These are phyloP conservation scores for Coriolopsis trogii DNA, from an alignment of 1,284 basidiomycete genomes.

Conservation along the genomic window DNA sequence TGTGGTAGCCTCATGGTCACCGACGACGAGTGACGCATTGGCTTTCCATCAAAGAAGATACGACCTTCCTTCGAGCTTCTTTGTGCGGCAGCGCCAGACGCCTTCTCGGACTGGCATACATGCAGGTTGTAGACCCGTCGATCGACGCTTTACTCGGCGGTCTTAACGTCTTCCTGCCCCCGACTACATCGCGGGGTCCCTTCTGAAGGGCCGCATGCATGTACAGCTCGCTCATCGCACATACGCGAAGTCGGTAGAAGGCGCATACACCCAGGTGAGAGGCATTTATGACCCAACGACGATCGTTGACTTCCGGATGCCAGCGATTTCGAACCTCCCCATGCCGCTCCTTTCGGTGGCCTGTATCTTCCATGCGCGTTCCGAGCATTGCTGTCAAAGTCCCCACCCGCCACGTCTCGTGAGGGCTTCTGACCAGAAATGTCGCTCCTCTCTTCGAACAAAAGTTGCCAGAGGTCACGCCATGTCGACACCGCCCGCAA, in stretches of 20 bases:
- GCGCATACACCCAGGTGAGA: neutral
- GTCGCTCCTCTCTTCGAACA: slow-evolving; percentile 19
- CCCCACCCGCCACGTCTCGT: slow-evolving; percentile 19
- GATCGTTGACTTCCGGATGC: neutral
- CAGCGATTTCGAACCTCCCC: neutral
- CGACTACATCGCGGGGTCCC: neutral
- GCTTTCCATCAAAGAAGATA: slow-evolving; percentile 9
- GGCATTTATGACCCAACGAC: neutral
- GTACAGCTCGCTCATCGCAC: neutral
- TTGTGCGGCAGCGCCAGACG: neutral
- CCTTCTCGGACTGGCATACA: slow-evolving; percentile 1
- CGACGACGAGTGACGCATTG: neutral
- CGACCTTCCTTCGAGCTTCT: slow-evolving; percentile 5
- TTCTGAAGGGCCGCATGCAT: neutral
- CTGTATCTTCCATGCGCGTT: slow-evolving; percentile 16
- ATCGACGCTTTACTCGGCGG: slow-evolving; percentile 4
- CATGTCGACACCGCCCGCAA: neutral
- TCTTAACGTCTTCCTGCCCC: neutral
- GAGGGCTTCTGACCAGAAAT: slow-evolving; percentile 15
- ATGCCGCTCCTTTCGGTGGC: slow-evolving; percentile 17
- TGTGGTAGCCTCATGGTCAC: slow-evolving; percentile 16
- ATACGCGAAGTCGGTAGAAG: neutral
- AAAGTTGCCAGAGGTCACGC: slow-evolving; percentile 17
- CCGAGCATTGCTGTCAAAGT: slow-evolving; percentile 21
- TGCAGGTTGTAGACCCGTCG: slow-evolving; percentile 2